Conservation (phyloP, 139 green algal genomes). For the Chlamydomonas sp. region DNA sequence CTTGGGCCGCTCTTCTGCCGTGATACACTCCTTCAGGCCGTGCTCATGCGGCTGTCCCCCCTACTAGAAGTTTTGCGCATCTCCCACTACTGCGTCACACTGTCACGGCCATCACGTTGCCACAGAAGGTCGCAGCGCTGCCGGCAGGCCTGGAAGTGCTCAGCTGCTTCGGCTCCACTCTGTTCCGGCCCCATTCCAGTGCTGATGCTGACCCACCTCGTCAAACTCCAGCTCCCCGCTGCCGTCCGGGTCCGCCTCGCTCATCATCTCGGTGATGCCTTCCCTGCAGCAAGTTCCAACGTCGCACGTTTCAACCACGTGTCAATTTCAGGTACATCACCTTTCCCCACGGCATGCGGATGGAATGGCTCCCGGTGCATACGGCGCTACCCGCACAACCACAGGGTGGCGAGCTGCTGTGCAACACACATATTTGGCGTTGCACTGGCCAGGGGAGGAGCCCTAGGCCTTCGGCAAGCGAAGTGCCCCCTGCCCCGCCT, state of each 20-base stretch:
- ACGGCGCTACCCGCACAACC: no score
- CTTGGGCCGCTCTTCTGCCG: no score
- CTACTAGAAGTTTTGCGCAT: neutral
- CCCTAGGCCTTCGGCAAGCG: no score
- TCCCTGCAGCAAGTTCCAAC: neutral
- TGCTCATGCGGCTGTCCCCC: neutral
- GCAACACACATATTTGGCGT: neutral
- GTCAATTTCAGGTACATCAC: neutral
- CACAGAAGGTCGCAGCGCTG: neutral
- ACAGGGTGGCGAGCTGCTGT: neutral
- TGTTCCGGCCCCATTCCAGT: neutral
- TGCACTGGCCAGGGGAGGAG: no score
- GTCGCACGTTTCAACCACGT: neutral
- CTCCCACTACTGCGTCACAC: neutral
- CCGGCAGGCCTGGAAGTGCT: neutral
- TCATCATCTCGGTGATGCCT: constrained; percentile 8
- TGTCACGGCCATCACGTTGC: neutral
- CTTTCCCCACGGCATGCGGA: neutral
- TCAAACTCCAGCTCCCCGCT: constrained; percentile 18
- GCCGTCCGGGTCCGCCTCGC: constrained; percentile 8
- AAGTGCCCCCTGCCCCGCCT: no score
- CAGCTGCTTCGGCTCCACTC: neutral
- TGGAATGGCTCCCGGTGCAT: no score
- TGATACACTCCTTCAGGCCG: no score
- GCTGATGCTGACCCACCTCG: constrained; percentile 7